Evolutionary conservation across 2,329 filamentous ascomycete species (phyloP), one percentile per base, ranked within the genome.

Genomic region (Rhynchosporium graminicola): DNA sequence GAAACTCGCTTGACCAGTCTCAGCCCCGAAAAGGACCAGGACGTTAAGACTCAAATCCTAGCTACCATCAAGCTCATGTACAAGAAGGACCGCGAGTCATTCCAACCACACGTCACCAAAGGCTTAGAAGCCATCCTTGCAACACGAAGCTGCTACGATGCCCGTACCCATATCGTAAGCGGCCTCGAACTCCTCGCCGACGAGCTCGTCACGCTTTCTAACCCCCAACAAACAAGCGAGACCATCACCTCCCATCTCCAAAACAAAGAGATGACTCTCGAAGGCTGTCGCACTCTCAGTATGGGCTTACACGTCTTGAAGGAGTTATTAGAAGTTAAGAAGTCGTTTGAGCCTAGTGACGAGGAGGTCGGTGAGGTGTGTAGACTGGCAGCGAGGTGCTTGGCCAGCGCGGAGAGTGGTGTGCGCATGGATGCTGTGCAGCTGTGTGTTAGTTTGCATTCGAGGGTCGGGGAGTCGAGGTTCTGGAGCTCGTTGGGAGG

Each of bases 381-480:
- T 1, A 74, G 68, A 9, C 76, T 88, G 28, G 79, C 84, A 3
- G 77, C 77, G n/a, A 77, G 80, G 50, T 87, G 85, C 66, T 78
- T 88, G 20, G 84, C 85, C 65, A 86, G 83, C 66, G 72, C 77
- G 31, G 85, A 87, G 70, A 86, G 83, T 54, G 84, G 82, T 6
- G 86, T 88, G 7, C 80, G 86, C 46, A 90, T 91, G 81, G 89
- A 90, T 64, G 88, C 89, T n/a, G 87, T 92, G 51, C 86, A 91
- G 73, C 80, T 92, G n/a, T 92, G 89, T 69, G 86, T 92, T 31
- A 85, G 87, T 63, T 76, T 92, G 64, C 88, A 92, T 73, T 79
- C 81, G 52, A 76, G 83, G 10, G 80, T 88, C 8, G 85, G 86
- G 12, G 85, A 87, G 60, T 75, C 70, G 9, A 72, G 71, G 36